phyloP scores from a whole-genome alignment of 2,329 filamentous ascomycete genomes.

The Pseudogymnoascus sp. region DNA sequence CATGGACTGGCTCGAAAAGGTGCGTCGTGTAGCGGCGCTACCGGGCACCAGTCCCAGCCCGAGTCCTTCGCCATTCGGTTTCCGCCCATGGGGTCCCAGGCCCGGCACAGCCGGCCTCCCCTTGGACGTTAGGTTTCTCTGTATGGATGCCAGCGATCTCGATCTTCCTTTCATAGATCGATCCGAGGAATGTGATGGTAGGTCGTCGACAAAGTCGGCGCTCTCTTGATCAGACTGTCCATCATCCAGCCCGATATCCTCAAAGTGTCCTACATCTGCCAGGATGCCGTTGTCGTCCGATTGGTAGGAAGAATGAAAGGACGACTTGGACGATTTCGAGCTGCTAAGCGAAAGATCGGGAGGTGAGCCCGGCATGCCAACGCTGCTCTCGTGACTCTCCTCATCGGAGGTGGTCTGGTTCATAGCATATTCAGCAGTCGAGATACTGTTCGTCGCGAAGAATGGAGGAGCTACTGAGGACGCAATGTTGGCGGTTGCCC shows the following conservation, averaged over 20 bases:
- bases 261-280: slow-evolving; percentile 74
- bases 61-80: slow-evolving; percentile 15
- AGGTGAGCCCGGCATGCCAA: slow-evolving; percentile 51
- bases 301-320: slow-evolving; percentile 69
- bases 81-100: slow-evolving; percentile 21
- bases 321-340: slow-evolving; percentile 87
- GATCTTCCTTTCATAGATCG: not conserved
- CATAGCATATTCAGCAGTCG: slow-evolving; percentile 6
- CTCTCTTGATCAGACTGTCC: slow-evolving; percentile 25
- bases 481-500: slow-evolving; percentile 7
- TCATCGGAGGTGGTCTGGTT: slow-evolving; percentile 10
- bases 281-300: slow-evolving; percentile 62
- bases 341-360: slow-evolving; percentile 59
- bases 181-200: not conserved
- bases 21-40: not conserved
- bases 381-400: slow-evolving; percentile 25
- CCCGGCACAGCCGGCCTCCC: slow-evolving; percentile 18
- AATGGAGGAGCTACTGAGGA: slow-evolving; percentile 1
- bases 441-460: not conserved
- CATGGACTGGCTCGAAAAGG: not conserved
- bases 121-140: slow-evolving; percentile 25
- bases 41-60: slow-evolving; percentile 24
- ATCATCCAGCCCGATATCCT: slow-evolving; percentile 83
- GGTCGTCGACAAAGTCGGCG: slow-evolving; percentile 19
- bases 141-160: slow-evolving; percentile 9